These are phyloP conservation scores for Hirsutella rhossiliensis DNA, from an alignment of 2,329 filamentous ascomycete species.

Conservation along the genomic window DNA sequence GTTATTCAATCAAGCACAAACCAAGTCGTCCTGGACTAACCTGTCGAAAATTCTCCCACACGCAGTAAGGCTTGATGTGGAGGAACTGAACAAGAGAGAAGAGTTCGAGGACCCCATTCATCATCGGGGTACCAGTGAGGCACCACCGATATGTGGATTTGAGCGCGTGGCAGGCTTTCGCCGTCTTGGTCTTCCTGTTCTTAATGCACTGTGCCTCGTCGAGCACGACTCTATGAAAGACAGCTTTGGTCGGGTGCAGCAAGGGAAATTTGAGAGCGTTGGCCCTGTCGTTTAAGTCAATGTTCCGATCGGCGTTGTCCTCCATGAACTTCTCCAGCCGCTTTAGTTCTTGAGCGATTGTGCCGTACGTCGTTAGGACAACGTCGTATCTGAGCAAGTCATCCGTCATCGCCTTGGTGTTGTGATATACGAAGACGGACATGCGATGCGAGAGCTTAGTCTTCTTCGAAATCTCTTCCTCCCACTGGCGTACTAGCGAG, in stretches of 20 bases:
- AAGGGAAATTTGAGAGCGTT: conserved; percentile 36
- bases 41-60: conserved; percentile 47
- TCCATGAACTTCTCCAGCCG: conserved; percentile 42
- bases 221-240: conserved; percentile 70
- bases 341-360: conserved; percentile 52
- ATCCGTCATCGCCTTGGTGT: conserved; percentile 46
- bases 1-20: background rate
- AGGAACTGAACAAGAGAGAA: conserved; percentile 70
- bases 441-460: conserved; percentile 47
- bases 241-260: conserved; percentile 44
- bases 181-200: conserved; percentile 61
- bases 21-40: conserved; percentile 25
- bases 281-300: conserved; percentile 23
- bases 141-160: conserved; percentile 66
- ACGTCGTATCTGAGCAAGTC: conserved; percentile 61
- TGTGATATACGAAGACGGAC: conserved; percentile 58
- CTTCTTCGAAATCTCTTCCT: conserved; percentile 63
- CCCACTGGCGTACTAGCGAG: conserved; percentile 73
- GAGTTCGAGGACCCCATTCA: conserved; percentile 72
- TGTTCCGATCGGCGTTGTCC: conserved; percentile 28
- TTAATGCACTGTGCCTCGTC: conserved; percentile 81
- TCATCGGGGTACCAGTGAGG: conserved; percentile 75
- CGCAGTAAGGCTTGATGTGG: conserved; percentile 61
- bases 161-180: conserved; percentile 55
- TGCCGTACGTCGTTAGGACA: conserved; percentile 78